phyloP scores from a whole-genome alignment of 148 eudicot genomes.

The Persicaria tinctoria region DNA sequence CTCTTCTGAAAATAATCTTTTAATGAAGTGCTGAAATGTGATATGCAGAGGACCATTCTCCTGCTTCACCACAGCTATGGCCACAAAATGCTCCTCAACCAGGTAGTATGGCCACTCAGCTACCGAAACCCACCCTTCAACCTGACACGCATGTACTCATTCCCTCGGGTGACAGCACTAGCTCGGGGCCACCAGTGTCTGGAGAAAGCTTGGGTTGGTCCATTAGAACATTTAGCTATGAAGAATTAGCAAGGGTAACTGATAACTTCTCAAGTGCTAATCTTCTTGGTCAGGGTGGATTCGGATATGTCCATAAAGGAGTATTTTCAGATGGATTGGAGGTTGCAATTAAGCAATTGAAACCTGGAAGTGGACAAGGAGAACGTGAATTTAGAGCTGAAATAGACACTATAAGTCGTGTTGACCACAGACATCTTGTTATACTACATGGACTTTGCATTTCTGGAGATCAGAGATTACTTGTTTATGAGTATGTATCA shows the following conservation, averaged over 20 bases:
- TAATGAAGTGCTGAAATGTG: background rate
- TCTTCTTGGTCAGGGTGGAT: slow-evolving; percentile 14
- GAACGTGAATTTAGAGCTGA: slow-evolving; percentile 9
- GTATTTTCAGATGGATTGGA: slow-evolving; percentile 10
- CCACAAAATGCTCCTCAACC: background rate
- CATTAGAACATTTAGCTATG: slow-evolving; percentile 11
- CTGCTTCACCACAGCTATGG: slow-evolving; percentile 2
- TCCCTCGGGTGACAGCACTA: background rate
- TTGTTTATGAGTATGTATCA: slow-evolving; percentile 13
- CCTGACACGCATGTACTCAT: background rate
- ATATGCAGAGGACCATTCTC: slow-evolving; percentile 1
- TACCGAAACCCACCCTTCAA: slow-evolving; percentile 1
- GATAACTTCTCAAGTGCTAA: slow-evolving; percentile 5
- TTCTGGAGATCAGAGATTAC: slow-evolving; percentile 4
- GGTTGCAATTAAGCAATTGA: slow-evolving; percentile 11
- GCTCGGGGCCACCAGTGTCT: slow-evolving; percentile 9
- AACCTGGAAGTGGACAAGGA: slow-evolving; percentile 11
- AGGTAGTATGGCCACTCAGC: background rate
- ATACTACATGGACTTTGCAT: slow-evolving; percentile 7
- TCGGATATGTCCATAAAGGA: slow-evolving; percentile 11
- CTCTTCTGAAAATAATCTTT: background rate
- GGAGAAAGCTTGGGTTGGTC: slow-evolving; percentile 9
- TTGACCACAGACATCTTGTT: slow-evolving; percentile 13
- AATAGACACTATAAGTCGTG: slow-evolving; percentile 11
- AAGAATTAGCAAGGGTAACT: slow-evolving; percentile 2